Evolutionary conservation across 805 yeast genomes (phyloP), one percentile per base, ranked within the genome.

Genomic region (Torulaspora quercuum): DNA sequence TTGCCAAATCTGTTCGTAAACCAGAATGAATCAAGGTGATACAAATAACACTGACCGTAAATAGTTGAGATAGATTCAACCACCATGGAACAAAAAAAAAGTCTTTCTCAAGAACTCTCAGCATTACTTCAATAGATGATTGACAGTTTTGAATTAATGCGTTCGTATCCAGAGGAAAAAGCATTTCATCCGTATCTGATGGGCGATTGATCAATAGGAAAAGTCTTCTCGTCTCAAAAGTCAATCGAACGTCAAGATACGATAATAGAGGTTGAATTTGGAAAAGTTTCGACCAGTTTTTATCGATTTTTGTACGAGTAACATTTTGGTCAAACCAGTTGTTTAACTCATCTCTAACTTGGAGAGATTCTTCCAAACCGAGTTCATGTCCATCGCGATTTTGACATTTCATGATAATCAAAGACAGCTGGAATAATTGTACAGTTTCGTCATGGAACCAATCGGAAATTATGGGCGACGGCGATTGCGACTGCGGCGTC

Each of bases 31-130:
- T 63, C 39, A 72, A 49, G 4, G 68, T 61, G 5, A 75, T 45
- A 13, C 67, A 57, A 26, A 55, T 61, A 3, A 72, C 49, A 4
- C 78, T 75, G 1, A 65, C 67, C 27, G 65, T 65, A 46, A 73
- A 70, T 8, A 75, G 50, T 8, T 72, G 48, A 3, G 69, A 58
- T 29, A 78, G 52, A 18, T 61, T 66, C 30, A 67, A 44, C 66
- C 74, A 73, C 82, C 82, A 77, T 2, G 82, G 82, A 9, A 66
- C 49, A 37, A 52, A 63, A 31, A 50, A 15, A 49, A 48, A 35
- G 1, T 60, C 58, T 4, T 57, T 57, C 8, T 54, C 49, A 15
- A 55, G 53, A 17, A 68, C 44, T 36, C 55, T 52, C 27, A 52
- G 49, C 19, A 67, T 44, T 6, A 67, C 46, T 12, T 53, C 55